These are phyloP conservation scores for Malus hybrid DNA, from an alignment of 331 rosid species.

Conservation along the genomic window DNA sequence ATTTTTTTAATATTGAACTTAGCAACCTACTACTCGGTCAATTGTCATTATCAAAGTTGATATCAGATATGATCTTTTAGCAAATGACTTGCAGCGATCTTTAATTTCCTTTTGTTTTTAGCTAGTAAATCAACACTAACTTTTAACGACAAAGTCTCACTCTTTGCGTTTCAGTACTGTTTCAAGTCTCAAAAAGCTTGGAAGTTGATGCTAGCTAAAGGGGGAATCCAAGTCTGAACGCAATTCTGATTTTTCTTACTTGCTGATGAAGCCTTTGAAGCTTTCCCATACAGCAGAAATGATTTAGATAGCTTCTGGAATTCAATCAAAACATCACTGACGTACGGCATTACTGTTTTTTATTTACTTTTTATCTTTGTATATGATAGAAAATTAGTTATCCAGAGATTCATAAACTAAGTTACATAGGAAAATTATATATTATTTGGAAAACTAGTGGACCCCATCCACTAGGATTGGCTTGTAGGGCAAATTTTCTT, in stretches of 20 bases:
- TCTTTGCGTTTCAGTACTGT: background rate
- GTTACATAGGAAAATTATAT: background rate
- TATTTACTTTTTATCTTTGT: background rate
- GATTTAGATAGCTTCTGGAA: background rate
- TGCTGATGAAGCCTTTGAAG: background rate
- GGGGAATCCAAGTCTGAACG: background rate
- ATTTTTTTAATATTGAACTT: background rate
- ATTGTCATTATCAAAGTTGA: background rate
- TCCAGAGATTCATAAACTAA: background rate
- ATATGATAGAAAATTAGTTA: background rate
- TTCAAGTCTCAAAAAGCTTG: background rate
- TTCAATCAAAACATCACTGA: background rate
- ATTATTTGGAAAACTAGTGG: background rate
- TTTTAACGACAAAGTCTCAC: background rate
- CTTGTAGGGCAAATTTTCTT: background rate
- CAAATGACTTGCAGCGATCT: background rate
- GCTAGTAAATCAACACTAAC: background rate
- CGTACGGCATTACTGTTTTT: background rate
- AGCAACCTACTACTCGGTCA: background rate
- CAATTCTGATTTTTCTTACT: background rate
- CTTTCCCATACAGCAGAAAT: background rate
- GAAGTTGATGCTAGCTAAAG: background rate
- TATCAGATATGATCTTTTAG: background rate
- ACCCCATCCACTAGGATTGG: background rate
- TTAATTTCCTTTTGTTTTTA: background rate